Conservation (phyloP, 257 asterid species). For the Henckelia pumila region DNA sequence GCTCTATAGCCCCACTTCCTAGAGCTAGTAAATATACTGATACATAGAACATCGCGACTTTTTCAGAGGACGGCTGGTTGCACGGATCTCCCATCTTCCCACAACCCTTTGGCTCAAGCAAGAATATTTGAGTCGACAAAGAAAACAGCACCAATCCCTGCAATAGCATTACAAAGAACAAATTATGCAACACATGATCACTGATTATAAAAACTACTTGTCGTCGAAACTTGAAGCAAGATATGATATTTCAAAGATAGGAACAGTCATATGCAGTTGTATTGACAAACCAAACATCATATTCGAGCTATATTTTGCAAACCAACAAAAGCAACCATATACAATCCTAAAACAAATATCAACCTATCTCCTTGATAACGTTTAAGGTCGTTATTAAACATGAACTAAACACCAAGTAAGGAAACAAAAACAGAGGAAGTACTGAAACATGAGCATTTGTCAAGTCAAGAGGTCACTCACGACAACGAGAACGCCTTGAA, state of each 20-base stretch:
- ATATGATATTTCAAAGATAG: background rate
- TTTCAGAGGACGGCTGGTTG: conserved; percentile 44
- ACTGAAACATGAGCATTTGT: background rate
- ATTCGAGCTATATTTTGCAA: background rate
- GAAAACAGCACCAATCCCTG: conserved; percentile 71
- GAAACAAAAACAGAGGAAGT: background rate
- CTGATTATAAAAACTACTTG: background rate
- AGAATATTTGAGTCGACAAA: conserved; percentile 56
- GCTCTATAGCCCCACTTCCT: conserved; percentile 89
- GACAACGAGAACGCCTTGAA: conserved; percentile 57
- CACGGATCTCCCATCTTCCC: conserved; percentile 53
- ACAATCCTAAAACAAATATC: background rate
- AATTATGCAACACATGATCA: background rate
- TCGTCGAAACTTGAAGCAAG: background rate
- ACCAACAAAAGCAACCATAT: background rate
- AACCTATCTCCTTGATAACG: no score
- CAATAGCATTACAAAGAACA: conserved; percentile 4
- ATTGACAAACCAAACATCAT: background rate
- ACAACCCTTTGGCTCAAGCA: conserved; percentile 76
- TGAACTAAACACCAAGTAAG: no score
- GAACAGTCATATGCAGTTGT: background rate
- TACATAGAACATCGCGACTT: conserved; percentile 56
- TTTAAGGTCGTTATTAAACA: no score
- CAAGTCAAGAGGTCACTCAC: conserved; percentile 41
- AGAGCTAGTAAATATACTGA: conserved; percentile 68